Evolutionary conservation across 805 yeast species (phyloP), one percentile per base, ranked within the genome.

Genomic region (Metschnikowia cerradonensis): DNA sequence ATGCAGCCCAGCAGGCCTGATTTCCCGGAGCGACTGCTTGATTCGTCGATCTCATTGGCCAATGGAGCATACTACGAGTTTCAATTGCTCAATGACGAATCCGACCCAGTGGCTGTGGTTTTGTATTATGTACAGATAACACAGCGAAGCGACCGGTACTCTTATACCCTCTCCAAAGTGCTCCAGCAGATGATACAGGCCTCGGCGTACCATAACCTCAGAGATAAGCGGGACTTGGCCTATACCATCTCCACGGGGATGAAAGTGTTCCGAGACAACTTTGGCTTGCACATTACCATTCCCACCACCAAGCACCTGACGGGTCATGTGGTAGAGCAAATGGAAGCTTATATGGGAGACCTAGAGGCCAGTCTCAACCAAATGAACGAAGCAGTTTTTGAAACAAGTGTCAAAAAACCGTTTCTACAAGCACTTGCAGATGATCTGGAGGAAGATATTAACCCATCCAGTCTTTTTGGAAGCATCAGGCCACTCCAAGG

Each of bases 111-210:
- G 30, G 36, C 40, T 52, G 70, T 83, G 1, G 67, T 83, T 1
- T 75, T 75, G 2, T 74, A 73, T 54, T 85, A 78, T 58, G 61
- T 83, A 15, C 90, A 86, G 63, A 71, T 83, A 2, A 88, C 88
- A 0, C 51, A 57, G 13, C 65, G 85, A 47, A 59, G 59, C 2
- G 74, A 78, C 56, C 40, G 45, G 0, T 45, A 53, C 6, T 57
- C 60, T 0, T 65, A 71, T 41, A 62, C 81, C 0, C 49, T 82
- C 50, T 75, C 86, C 0, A 68, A 67, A 19, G 60, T 86, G 4
- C 55, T 78, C 0, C 74, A 80, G 1, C 78, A 71, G 60, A 46
- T 78, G n/a, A 57, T 85, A 56, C 69, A 80, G 0, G 54, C 70
- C 6, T 65, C 74, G 0, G 67, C 80, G 17, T 64, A 70, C 1